These are phyloP conservation scores for Cutaneotrichosporon cavernicola DNA, from an alignment of 1,284 basidiomycete genomes.

Conservation along the genomic window DNA sequence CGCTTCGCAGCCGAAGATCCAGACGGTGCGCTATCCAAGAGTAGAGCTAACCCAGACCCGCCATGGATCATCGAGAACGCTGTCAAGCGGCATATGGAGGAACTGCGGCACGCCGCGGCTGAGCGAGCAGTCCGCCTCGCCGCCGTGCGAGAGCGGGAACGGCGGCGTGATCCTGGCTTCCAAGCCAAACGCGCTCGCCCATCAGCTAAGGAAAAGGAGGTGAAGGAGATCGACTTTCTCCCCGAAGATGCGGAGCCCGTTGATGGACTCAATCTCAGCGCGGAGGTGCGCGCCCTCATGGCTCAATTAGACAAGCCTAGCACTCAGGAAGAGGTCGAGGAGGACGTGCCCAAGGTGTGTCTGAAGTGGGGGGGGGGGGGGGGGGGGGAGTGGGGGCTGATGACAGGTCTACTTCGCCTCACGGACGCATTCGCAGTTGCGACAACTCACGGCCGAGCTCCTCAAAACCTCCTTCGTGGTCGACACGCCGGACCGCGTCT, in stretches of 20 bases:
- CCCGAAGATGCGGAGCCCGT: conserved; percentile 58
- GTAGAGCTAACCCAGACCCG: conserved; percentile 56
- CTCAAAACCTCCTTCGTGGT: conserved; percentile 58
- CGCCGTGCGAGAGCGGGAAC: conserved; percentile 65
- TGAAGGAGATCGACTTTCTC: conserved; percentile 63
- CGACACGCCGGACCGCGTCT: conserved; percentile 27
- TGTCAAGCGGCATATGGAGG: conserved; percentile 62
- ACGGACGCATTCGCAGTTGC: conserved; percentile 89
- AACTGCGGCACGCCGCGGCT: conserved; percentile 65
- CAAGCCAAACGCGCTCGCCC: conserved; percentile 19
- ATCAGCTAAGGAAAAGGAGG: conserved; percentile 19
- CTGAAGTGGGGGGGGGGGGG: neutral
- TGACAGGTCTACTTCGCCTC: conserved; percentile 81
- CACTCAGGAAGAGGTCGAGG: conserved; percentile 42
- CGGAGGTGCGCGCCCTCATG: conserved; percentile 77
- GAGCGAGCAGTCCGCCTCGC: conserved; percentile 64
- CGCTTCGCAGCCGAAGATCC: conserved; percentile 41
- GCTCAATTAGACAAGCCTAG: conserved; percentile 58
- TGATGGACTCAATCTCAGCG: conserved; percentile 62
- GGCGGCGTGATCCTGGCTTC: conserved; percentile 49
- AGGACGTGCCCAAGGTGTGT: conserved; percentile 53
- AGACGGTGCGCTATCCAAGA: conserved; percentile 31
- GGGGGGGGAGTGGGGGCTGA: no score
- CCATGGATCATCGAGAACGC: conserved; percentile 81
- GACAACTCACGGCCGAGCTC: conserved; percentile 85